A percentile compares a stretch with the other conserved stretches of the same genome.
These are phyloP conservation scores for Stagonosporopsis rhizophila DNA, from an alignment of 2,329 filamentous ascomycete genomes.

Conservation along the genomic window DNA sequence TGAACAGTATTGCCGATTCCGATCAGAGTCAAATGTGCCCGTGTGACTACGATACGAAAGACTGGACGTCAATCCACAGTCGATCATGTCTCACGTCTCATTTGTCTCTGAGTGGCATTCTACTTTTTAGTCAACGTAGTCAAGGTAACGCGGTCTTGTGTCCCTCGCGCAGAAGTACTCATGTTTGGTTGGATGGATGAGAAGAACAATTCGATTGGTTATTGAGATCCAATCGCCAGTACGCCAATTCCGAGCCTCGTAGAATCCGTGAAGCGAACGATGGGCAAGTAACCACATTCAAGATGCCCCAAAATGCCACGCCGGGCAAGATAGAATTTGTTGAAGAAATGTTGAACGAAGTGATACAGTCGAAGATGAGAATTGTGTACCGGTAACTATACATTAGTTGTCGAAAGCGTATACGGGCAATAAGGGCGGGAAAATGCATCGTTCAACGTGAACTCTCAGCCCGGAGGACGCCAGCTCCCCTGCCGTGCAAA, in stretches of 20 bases:
- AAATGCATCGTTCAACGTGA: slow-evolving; percentile 37
- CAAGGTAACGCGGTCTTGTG: too few relatives aligned
- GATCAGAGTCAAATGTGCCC: neutral
- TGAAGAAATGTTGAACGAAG: slow-evolving; percentile 18
- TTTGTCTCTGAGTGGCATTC: neutral
- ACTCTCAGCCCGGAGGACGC: slow-evolving; percentile 56
- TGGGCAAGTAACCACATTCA: slow-evolving; percentile 10
- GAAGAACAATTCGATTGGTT: slow-evolving; percentile 27
- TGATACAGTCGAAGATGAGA: slow-evolving; percentile 37
- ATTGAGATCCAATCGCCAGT: slow-evolving; percentile 31
- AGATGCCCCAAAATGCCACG: slow-evolving; percentile 14
- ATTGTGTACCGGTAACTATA: slow-evolving; percentile 39
- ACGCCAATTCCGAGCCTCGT: slow-evolving; percentile 33
- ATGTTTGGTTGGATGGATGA: neutral
- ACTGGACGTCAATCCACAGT: too few relatives aligned
- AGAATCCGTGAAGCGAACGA: slow-evolving; percentile 34
- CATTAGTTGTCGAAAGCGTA: slow-evolving; percentile 39
- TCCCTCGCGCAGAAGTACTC: neutral
- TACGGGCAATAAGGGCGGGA: slow-evolving; percentile 22
- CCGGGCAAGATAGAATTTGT: slow-evolving; percentile 9
- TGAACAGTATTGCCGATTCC: neutral
- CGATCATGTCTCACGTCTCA: neutral
- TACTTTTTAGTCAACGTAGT: neutral
- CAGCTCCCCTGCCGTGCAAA: slow-evolving; percentile 54
- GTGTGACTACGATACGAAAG: neutral